These are phyloP conservation scores for Saitozyma podzolica DNA, from an alignment of 768 basidiomycete genomes.

Conservation along the genomic window DNA sequence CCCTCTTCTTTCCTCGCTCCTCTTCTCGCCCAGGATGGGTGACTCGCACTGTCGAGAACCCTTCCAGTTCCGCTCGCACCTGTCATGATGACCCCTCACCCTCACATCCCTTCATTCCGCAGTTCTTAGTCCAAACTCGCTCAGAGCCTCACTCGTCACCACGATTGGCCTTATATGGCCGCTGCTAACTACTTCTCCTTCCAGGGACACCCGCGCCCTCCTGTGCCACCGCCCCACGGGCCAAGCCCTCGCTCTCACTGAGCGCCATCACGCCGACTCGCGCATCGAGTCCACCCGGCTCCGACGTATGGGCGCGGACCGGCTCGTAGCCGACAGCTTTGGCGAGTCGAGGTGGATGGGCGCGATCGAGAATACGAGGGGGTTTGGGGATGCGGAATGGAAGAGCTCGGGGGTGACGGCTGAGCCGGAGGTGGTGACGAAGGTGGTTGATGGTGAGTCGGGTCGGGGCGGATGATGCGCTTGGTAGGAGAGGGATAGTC, in stretches of 20 bases:
- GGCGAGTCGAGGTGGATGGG: conserved; percentile 94
- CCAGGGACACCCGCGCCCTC: conserved; percentile 83
- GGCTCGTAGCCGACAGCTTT: conserved; percentile 84
- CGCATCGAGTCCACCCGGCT: conserved; percentile 80
- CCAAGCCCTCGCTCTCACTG: conserved; percentile 79
- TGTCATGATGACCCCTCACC: too few relatives aligned
- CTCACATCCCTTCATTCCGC: too few relatives aligned
- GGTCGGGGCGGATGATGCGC: too few relatives aligned
- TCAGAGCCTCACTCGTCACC: background rate
- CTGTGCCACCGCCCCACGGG: conserved; percentile 74
- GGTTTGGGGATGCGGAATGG: conserved; percentile 83
- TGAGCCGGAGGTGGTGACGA: conserved; percentile 81
- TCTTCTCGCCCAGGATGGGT: too few relatives aligned
- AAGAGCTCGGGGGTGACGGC: conserved; percentile 89
- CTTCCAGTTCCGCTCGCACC: too few relatives aligned
- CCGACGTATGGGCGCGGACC: conserved; percentile 78
- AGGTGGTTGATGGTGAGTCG: conserved; percentile 68
- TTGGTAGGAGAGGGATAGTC: too few relatives aligned
- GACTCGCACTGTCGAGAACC: too few relatives aligned
- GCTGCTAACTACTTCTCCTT: background rate
- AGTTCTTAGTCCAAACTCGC: background rate
- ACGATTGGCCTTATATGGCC: background rate
- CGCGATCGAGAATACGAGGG: conserved; percentile 84
- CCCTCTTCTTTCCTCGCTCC: too few relatives aligned
- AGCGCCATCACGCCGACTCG: conserved; percentile 92